A percentile compares a stretch with the other conserved stretches of the same genome.
Evolutionary conservation across 805 yeast species (phyloP).

Genomic region (Brettanomyces bruxellensis): DNA sequence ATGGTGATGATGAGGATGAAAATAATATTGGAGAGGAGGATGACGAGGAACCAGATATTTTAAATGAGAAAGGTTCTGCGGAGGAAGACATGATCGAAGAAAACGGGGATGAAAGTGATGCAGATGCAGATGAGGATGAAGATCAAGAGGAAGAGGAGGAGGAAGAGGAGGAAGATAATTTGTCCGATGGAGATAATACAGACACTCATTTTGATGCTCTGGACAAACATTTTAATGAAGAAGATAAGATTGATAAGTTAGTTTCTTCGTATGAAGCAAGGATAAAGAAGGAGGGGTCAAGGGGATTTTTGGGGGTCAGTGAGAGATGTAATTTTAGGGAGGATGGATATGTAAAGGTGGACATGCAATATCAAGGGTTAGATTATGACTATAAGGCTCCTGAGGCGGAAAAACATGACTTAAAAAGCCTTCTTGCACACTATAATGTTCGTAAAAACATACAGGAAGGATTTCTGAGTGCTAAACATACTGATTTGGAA

Average conservation of each 20-base stretch:
- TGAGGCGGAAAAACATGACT: not conserved
- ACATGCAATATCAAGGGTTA: constrained; percentile 19
- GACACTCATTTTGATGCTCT: constrained; percentile 49
- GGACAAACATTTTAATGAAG: constrained; percentile 60
- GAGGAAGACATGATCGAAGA: constrained; percentile 14
- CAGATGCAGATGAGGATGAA: constrained; percentile 4
- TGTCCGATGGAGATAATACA: constrained; percentile 1
- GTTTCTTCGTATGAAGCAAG: constrained; percentile 23
- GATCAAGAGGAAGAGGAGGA: constrained; percentile 7
- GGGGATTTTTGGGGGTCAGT: constrained; percentile 13
- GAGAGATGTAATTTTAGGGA: constrained; percentile 9
- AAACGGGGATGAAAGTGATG: constrained; percentile 18
- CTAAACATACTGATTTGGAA: constrained; percentile 35
- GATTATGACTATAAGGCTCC: constrained; percentile 1
- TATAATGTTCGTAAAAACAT: constrained; percentile 41
- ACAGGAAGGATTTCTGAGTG: constrained; percentile 26
- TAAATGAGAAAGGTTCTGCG: constrained; percentile 5
- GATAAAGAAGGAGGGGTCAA: constrained; percentile 2
- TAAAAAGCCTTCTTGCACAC: constrained; percentile 5
- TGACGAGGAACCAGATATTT: not conserved
- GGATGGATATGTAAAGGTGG: constrained; percentile 23
- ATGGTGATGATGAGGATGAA: constrained; percentile 2
- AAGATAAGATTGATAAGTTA: constrained; percentile 29
- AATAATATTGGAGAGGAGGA: constrained; percentile 10
- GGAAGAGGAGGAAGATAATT: constrained; percentile 6